Evolutionary conservation across 345 rosid genomes (phyloP), one percentile per base, ranked within the genome.

Genomic region (Leavenworthia alabamica): DNA sequence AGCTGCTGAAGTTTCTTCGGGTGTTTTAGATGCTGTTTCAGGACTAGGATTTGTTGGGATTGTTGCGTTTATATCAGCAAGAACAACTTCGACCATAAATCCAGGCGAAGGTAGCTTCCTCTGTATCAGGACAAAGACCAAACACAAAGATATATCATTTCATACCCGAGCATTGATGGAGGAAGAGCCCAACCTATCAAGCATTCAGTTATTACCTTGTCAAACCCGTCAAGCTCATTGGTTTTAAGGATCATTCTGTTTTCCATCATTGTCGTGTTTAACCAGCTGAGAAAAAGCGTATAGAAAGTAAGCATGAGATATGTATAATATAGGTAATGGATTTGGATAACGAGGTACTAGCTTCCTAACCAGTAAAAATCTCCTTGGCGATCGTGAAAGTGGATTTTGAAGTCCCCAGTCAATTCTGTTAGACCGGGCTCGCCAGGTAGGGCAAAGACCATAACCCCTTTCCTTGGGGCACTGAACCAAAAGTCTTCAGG

Each of bases 321-420:
- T 39, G 29, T 9, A 28, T 14, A 20, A n/a, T n/a, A n/a, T n/a
- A n/a, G n/a, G n/a, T n/a, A n/a, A 36, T 6, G 23, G 35, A n/a
- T 16, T 33, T 70, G 20, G 13, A 58, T 22, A 41, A 36, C 4
- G 23, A 8, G 19, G 31, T 7, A 20, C 22, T 17, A 60, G 72
- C 73, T 23, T 60, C 74, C 89, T 4, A 49, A 88, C 96, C 90
- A 85, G 88, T 83, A 88, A 68, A 88, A 88, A 70, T 88, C 96
- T 82, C 96, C 96, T 78, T 88, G 95, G 44, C 91, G 87, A 51
- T 85, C 96, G 56, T 88, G 92, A 68, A 88, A 88, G 53, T 85
- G 96, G 69, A 88, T 79, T 76, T 85, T 88, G 66, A 88, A 85
- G 72, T 88, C 96, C 16, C 96, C 92, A 54, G 79, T 72, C 56